phyloP scores from a whole-genome alignment of 805 yeast genomes.

The Lachancea sp. region DNA sequence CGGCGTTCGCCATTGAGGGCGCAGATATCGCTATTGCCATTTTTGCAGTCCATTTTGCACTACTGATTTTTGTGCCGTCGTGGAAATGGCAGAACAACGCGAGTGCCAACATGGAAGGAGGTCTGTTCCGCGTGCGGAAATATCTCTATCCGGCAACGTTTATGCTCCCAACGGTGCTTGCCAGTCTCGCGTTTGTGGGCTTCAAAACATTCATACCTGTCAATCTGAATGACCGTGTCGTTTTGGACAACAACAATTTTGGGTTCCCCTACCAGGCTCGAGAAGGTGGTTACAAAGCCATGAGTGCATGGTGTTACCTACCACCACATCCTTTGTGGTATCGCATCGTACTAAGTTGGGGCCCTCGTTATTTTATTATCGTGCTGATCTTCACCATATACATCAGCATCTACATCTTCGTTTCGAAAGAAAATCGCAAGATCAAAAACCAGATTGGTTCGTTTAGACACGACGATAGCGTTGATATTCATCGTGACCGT shows the following conservation, averaged over 20 bases:
- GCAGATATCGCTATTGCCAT: slow-evolving; percentile 77
- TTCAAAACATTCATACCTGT: slow-evolving; percentile 16
- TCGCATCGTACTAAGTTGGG: slow-evolving; percentile 70
- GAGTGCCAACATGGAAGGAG: slow-evolving; percentile 57
- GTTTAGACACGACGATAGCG: slow-evolving; percentile 15
- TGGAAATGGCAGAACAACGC: slow-evolving; percentile 37
- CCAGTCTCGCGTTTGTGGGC: slow-evolving; percentile 63
- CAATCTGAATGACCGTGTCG: slow-evolving; percentile 17
- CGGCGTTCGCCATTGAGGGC: slow-evolving; percentile 75
- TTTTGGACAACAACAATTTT: slow-evolving; percentile 22
- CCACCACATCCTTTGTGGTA: slow-evolving; percentile 72
- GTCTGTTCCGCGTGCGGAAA: slow-evolving; percentile 53
- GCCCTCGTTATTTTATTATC: slow-evolving; percentile 65
- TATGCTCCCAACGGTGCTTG: slow-evolving; percentile 57
- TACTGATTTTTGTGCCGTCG: slow-evolving; percentile 62
- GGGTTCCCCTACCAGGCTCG: slow-evolving; percentile 21
- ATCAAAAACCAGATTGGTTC: slow-evolving; percentile 38
- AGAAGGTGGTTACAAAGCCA: slow-evolving; percentile 50
- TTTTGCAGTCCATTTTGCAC: slow-evolving; percentile 76
- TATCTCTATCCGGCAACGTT: slow-evolving; percentile 54
- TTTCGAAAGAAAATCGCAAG: slow-evolving; percentile 51
- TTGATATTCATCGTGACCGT: slow-evolving; percentile 5
- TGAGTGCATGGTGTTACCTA: slow-evolving; percentile 72
- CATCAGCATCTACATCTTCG: slow-evolving; percentile 64
- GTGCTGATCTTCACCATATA: slow-evolving; percentile 59